These are phyloP conservation scores for Saccharomycopsis microspora DNA, from an alignment of 805 yeast genomes.

Conservation along the genomic window DNA sequence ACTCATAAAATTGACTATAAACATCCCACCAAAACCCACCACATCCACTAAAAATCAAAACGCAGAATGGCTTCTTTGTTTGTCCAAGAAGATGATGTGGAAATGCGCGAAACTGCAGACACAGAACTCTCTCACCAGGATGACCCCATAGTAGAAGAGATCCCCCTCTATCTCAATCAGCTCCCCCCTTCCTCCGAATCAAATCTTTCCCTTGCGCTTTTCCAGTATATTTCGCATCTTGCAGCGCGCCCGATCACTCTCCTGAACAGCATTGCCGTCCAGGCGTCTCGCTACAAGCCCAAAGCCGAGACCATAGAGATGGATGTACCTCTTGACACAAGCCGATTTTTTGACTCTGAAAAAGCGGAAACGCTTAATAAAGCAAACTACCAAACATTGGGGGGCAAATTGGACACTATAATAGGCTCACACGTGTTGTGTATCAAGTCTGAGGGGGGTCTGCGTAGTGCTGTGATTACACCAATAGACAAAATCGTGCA, in stretches of 20 bases:
- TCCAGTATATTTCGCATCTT: conserved; percentile 57
- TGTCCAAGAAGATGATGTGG: no score
- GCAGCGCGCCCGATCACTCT: conserved; percentile 28
- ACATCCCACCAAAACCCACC: no score
- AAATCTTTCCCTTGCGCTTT: conserved; percentile 25
- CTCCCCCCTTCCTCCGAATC: conserved; percentile 8
- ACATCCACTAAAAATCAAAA: no score
- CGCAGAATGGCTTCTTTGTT: no score
- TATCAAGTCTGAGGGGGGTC: conserved; percentile 12
- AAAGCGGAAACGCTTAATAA: conserved; percentile 54
- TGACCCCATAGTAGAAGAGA: conserved; percentile 50
- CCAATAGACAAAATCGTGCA: conserved; percentile 65
- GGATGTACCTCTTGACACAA: conserved; percentile 62
- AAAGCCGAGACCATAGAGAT: conserved; percentile 58
- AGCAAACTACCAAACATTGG: conserved; percentile 47
- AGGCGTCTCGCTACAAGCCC: conserved; percentile 46
- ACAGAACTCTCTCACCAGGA: conserved; percentile 17
- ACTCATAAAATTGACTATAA: no score
- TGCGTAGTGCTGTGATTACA: conserved; percentile 40
- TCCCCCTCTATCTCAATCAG: conserved; percentile 40
- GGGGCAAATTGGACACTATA: conserved; percentile 50
- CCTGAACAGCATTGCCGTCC: conserved; percentile 26
- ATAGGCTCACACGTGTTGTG: conserved; percentile 36
- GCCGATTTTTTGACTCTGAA: conserved; percentile 51
- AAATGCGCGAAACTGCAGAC: no score